Evolutionary conservation across 179 eudicot species (phyloP), one percentile per base, ranked within the genome.

Genomic region (Pouteria campechiana): DNA sequence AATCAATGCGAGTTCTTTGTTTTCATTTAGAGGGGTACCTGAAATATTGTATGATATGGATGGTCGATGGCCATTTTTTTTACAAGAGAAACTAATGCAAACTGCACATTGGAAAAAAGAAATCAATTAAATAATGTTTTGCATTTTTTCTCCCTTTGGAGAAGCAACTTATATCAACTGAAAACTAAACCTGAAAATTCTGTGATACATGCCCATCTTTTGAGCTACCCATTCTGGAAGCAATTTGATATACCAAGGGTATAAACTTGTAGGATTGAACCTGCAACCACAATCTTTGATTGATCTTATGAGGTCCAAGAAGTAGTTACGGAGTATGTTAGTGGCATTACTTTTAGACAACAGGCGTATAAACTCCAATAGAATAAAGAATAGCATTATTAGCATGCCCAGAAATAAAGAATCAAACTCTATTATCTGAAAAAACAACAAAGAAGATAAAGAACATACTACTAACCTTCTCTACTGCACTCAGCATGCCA

Each of bases 31-130:
- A 27, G 23, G 37, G 32, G 4, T 68, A 90, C 98, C 96, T 90
- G 98, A 37, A 90, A 75, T 35, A 90, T 75, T 28, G 96, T 87
- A 66, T 90, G 98, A 66, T 90, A 86, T 13, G 98, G 98, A 75
- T 90, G 98, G 50, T 90, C 98, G 51, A 87, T 63, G 25, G 98
- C 79, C 88, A 90, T 71, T 72, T 87, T 87, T 79, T 82, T 90
- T 75, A 90, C 61, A 44, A 90, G 88, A 48, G 94, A 79, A 63
- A 70, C 72, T 79, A 90, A 72, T 54, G 94, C 95, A 71, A 83
- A 87, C 98, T 90, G 85, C 73, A 87, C 7, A 48, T 29, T 46
- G 22, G 19, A 48, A 25, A 25, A 54, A 25, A 34, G 45, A 46
- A 41, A 17, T 48, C 7, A 44, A 17, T 29, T 1, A 32, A 29